Evolutionary conservation across 352 stramenopile species (phyloP).

Genomic region (Phytophthora megakarya): DNA sequence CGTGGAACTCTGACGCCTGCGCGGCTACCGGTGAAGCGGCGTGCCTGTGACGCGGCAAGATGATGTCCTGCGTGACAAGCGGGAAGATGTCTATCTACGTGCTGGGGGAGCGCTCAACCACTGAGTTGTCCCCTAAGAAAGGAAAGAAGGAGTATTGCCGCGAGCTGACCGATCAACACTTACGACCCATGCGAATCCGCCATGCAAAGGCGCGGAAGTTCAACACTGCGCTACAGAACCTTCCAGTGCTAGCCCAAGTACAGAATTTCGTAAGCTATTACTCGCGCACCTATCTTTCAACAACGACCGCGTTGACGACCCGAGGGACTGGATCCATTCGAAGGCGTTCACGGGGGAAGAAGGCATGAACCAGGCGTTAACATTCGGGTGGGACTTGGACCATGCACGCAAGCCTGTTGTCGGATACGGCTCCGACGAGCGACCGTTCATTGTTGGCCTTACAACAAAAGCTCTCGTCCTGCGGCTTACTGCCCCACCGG

Average conservation of each 20-base stretch:
- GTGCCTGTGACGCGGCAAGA: conserved; percentile 4
- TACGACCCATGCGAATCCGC: conserved; percentile 2
- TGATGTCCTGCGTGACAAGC: not conserved
- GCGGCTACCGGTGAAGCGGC: not conserved
- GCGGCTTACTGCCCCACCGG: not conserved
- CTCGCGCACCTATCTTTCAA: too few species aligned
- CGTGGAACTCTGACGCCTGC: conserved; percentile 2
- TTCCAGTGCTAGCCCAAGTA: not conserved
- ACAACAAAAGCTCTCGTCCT: too few species aligned
- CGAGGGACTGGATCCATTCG: too few species aligned
- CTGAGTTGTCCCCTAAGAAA: not conserved
- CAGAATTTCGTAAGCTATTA: too few species aligned
- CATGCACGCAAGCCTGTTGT: too few species aligned
- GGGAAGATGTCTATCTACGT: conserved; percentile 8
- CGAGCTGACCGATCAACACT: conserved; percentile 1
- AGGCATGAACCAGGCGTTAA: too few species aligned
- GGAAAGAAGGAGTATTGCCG: conserved; percentile 11
- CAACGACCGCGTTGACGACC: too few species aligned
- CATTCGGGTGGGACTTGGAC: too few species aligned
- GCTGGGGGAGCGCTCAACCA: not conserved
- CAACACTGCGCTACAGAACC: not conserved
- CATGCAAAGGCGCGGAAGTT: conserved; percentile 13
- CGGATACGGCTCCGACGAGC: too few species aligned
- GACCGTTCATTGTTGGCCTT: too few species aligned
- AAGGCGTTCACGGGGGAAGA: too few species aligned